Conservation (phyloP, 306 rosid genomes). For the Pyrus communis region DNA sequence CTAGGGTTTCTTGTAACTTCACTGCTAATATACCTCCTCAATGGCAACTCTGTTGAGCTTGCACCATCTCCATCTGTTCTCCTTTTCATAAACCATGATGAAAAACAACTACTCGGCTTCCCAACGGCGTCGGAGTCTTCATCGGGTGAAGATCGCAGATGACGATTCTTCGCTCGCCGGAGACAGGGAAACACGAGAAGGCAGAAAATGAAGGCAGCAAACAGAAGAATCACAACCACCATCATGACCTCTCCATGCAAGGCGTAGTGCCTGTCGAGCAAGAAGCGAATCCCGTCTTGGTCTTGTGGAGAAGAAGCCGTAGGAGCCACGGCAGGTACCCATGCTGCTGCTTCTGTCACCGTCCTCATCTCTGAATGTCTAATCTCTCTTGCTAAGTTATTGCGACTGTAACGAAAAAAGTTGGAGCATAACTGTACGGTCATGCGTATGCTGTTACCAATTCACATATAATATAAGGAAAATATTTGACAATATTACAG, state of each 20-base stretch:
- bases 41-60: not conserved
- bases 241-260: slow-evolving; percentile 45
- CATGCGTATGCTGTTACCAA: not conserved
- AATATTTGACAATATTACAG: too few relatives aligned
- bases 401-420: not conserved
- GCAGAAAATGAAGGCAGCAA: slow-evolving; percentile 30
- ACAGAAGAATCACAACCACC: slow-evolving; percentile 20
- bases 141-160: not conserved
- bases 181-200: slow-evolving; percentile 24
- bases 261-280: slow-evolving; percentile 35
- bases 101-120: not conserved
- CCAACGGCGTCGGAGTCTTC: not conserved
- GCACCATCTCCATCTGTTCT: not conserved
- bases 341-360: not conserved
- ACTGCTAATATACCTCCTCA: not conserved
- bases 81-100: not conserved
- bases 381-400: not conserved
- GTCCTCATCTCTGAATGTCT: not conserved
- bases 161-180: not conserved
- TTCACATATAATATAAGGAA: not conserved
- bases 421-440: not conserved
- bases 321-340: slow-evolving; percentile 21
- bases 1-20: not conserved
- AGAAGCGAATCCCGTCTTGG: slow-evolving; percentile 24
- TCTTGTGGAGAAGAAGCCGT: not conserved